Conservation (phyloP, 768 basidiomycete genomes). For the Auricularia cornea region DNA sequence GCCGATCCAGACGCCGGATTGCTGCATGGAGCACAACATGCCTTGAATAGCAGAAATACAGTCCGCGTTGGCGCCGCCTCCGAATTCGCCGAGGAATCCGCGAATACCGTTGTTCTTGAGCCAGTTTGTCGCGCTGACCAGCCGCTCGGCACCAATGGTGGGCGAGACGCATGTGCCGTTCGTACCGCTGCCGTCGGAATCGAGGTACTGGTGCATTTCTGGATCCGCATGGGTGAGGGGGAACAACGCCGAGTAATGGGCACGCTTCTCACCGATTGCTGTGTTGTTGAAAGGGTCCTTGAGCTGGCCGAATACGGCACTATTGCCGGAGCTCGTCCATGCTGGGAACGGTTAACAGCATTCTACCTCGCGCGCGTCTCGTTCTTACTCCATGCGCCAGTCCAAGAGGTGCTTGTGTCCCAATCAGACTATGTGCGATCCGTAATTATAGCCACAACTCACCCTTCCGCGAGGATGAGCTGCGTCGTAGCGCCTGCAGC, state of each 20-base stretch:
- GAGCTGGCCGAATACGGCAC: constrained; percentile 40
- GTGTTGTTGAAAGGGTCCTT: constrained; percentile 54
- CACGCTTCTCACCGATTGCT: constrained; percentile 30
- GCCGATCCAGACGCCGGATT: not conserved
- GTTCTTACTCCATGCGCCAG: constrained; percentile 11
- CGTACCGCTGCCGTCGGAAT: constrained; percentile 50
- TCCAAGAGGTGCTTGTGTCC: constrained; percentile 4
- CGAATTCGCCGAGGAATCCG: constrained; percentile 59
- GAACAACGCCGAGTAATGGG: not conserved
- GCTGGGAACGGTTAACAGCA: constrained; percentile 9
- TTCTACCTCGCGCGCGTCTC: too few species aligned
- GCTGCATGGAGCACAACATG: not conserved
- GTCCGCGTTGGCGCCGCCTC: constrained; percentile 32
- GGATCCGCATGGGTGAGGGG: constrained; percentile 12
- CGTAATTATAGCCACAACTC: constrained; percentile 41
- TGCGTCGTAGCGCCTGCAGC: constrained; percentile 43
- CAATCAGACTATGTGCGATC: too few species aligned
- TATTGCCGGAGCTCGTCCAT: constrained; percentile 50
- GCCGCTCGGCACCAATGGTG: constrained; percentile 51
- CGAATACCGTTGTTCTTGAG: constrained; percentile 50
- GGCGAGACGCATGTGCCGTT: constrained; percentile 44
- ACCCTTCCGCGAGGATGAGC: constrained; percentile 33
- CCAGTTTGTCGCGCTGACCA: constrained; percentile 51
- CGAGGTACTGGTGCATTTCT: constrained; percentile 67
- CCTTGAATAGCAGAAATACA: constrained; percentile 3